Base-by-base conservation (phyloP, 306 rosid genomes). In the Purshia tridentata region DNA sequence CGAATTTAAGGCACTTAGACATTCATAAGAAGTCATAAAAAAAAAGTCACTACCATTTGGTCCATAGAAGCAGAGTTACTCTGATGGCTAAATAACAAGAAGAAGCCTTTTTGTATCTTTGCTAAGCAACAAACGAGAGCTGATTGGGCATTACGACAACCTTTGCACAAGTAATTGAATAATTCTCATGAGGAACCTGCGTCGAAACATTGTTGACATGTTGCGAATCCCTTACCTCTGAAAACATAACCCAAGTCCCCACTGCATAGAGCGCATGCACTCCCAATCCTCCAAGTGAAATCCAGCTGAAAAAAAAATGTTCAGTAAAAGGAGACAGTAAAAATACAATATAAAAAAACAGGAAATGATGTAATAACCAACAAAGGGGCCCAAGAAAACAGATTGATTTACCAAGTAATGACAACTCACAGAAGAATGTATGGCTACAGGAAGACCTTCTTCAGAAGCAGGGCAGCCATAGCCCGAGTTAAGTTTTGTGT, bases 391-490 rank as follows among this genome's bases (percentile, higher is more conserved):
- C 20, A 12, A 2, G 15, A 65, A 69, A 56, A 8, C 10, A 63
- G 52, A 5, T 16, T 46, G 45, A 4, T 44, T n/a, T 58, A 23
- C 2, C 9, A 58, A 47, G 58, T 50, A 59, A 59, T 48, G 62
- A 39, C 12, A 48, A 76, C 80, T 68, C 19, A 68, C 69, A 13
- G 76, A 45, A 71, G 88, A 78, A 51, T 71, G 78, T 69, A 76
- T 87, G 74, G 87, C 83, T 56, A 1, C 2, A 23, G 29, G 29
- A 23, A 82, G 77, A 56, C 87, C 89, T 76, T 82, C 88, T 35
- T 16, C 81, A 79, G 81, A 82, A 76, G 88, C 88, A 65, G 89
- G 89, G 84, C 87, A 84, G 41, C 87, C 89, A 77, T 86, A 81
- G 52, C 88, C 39, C 16, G 53, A 37, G 60, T 64, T 19, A 39